Conservation (phyloP, 768 basidiomycete species). For the Hirschioporus abietinus region DNA sequence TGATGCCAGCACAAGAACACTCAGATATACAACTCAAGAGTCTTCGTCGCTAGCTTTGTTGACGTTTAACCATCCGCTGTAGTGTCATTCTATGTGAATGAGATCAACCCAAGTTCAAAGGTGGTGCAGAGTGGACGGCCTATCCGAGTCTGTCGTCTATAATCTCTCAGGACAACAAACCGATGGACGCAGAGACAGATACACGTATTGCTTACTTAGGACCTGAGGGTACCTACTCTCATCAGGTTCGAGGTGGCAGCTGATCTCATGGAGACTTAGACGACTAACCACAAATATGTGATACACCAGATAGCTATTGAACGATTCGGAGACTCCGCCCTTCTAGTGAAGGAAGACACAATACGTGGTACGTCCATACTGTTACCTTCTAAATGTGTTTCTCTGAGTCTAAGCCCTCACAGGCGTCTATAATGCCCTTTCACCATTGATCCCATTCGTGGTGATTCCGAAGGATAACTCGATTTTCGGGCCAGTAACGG, state of each 20-base stretch:
- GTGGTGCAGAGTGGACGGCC: not conserved
- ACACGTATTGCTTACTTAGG: slow-evolving; percentile 51
- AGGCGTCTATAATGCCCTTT: slow-evolving; percentile 59
- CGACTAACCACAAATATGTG: slow-evolving; percentile 18
- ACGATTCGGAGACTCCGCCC: slow-evolving; percentile 37
- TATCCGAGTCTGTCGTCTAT: not conserved
- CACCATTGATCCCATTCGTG: slow-evolving; percentile 40
- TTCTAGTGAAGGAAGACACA: slow-evolving; percentile 36
- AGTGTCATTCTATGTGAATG: no score
- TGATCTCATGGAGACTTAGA: slow-evolving; percentile 2
- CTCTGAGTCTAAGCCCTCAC: slow-evolving; percentile 3
- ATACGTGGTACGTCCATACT: slow-evolving; percentile 30
- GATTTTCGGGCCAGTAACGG: slow-evolving; percentile 65
- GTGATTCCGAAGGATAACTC: slow-evolving; percentile 82
- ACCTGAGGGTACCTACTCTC: slow-evolving; percentile 67
- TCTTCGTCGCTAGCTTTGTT: no score
- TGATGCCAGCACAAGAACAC: no score
- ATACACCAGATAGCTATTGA: slow-evolving; percentile 40
- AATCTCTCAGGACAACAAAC: not conserved
- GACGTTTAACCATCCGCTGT: no score
- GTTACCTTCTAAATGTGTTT: slow-evolving; percentile 4
- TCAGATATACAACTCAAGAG: no score
- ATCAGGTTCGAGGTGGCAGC: slow-evolving; percentile 37
- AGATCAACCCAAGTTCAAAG: not conserved
- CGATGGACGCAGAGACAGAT: not conserved